Percentiles rank a stretch among this genome's conserved stretches.
Conservation (phyloP, 192 early-diverging fungal genomes). For the Backusella tuberculispora region DNA sequence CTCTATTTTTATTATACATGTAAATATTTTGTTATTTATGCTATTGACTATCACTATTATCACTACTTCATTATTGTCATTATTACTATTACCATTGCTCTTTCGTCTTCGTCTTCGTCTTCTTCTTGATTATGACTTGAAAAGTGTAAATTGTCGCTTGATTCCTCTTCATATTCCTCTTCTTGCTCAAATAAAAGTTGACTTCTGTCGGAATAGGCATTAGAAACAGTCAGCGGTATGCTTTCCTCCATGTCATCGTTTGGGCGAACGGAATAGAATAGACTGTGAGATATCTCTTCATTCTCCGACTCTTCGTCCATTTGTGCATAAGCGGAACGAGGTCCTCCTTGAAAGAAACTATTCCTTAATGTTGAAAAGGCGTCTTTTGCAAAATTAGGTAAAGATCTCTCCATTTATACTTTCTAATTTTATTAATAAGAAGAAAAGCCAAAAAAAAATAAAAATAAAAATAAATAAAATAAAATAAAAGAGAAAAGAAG, state of each 20-base stretch:
- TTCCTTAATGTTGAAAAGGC: constrained; percentile 12
- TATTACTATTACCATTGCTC: not conserved
- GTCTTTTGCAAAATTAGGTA: constrained; percentile 31
- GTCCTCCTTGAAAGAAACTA: constrained; percentile 20
- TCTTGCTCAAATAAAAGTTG: constrained; percentile 35
- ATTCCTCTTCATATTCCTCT: constrained; percentile 20
- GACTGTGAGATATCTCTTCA: constrained; percentile 33
- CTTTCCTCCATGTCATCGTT: constrained; percentile 30
- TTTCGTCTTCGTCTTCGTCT: constrained; percentile 28
- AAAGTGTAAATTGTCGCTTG: constrained; percentile 2
- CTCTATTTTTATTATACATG: constrained; percentile 36
- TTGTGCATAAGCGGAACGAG: constrained; percentile 23
- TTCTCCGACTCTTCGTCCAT: constrained; percentile 40
- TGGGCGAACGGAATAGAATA: constrained; percentile 39
- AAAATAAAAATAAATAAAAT: not conserved
- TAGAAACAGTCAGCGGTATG: constrained; percentile 36
- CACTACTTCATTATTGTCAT: too few species aligned
- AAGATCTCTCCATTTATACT: constrained; percentile 31
- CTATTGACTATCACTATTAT: not conserved
- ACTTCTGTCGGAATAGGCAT: constrained; percentile 39
- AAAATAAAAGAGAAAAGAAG: not conserved
- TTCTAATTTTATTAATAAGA: not conserved
- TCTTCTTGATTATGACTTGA: constrained; percentile 22
- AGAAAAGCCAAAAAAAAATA: not conserved
- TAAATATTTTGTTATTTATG: not conserved